A percentile compares a stretch with the other conserved stretches of the same genome.
Conservation (phyloP, 2,329 filamentous ascomycete genomes). For the Colletotrichum magnum region DNA sequence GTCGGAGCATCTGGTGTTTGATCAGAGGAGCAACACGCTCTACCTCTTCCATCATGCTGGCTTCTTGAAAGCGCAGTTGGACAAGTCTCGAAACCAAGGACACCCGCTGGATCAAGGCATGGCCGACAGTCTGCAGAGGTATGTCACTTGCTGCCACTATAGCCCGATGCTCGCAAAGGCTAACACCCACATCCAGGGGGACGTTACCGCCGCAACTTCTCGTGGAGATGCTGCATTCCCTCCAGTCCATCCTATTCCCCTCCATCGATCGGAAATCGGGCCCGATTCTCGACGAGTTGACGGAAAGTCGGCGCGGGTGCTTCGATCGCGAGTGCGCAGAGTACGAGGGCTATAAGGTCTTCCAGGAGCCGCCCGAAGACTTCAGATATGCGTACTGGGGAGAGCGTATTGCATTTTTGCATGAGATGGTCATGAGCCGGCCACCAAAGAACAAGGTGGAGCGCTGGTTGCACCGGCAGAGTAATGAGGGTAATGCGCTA, state of each 20-base stretch:
- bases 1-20: not conserved
- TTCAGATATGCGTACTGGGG: constrained; percentile 35
- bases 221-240: constrained; percentile 17
- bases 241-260: constrained; percentile 15
- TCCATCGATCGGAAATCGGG: not conserved
- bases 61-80: not conserved
- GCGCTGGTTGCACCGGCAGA: constrained; percentile 37
- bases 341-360: constrained; percentile 11
- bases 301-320: not conserved
- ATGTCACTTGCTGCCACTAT: not conserved
- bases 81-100: not conserved
- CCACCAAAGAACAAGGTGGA: constrained; percentile 32
- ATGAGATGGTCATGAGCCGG: constrained; percentile 16
- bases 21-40: not conserved
- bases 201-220: constrained; percentile 7
- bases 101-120: not conserved
- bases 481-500: constrained; percentile 38
- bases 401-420: constrained; percentile 25
- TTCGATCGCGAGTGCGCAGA: constrained; percentile 21
- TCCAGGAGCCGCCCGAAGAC: constrained; percentile 1
- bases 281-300: constrained; percentile 12
- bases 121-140: not conserved
- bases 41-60: constrained; percentile 3
- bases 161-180: not conserved
- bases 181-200: not conserved